Conservation (phyloP, 1,284 basidiomycete genomes). For the Leccinum fuscescens region DNA sequence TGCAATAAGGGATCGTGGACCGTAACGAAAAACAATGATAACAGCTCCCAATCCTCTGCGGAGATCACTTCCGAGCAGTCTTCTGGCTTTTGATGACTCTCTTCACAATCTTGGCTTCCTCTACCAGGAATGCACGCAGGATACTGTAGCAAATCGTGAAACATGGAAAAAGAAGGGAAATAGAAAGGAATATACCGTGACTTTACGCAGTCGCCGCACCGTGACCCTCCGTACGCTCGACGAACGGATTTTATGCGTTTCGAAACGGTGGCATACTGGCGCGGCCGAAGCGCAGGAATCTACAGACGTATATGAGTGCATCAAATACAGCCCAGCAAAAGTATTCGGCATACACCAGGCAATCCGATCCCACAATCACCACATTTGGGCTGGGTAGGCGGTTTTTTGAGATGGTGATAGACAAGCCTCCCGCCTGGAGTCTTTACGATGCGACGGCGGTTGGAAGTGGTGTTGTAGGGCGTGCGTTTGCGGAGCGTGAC, state of each 20-base stretch:
- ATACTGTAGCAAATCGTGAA: slow-evolving; percentile 57
- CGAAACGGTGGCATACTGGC: slow-evolving; percentile 89
- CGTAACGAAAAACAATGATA: slow-evolving; percentile 7
- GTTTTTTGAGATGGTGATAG: slow-evolving; percentile 90
- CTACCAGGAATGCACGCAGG: slow-evolving; percentile 97
- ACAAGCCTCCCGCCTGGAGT: slow-evolving; percentile 93
- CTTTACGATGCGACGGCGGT: slow-evolving; percentile 93
- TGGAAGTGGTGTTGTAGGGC: slow-evolving; percentile 98
- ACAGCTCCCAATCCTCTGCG: neutral
- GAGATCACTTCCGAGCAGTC: slow-evolving; percentile 27
- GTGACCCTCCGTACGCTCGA: slow-evolving; percentile 93
- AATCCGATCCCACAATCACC: slow-evolving; percentile 94
- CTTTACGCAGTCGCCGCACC: slow-evolving; percentile 91
- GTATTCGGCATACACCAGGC: slow-evolving; percentile 71
- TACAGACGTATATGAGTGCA: slow-evolving; percentile 31
- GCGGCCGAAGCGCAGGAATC: slow-evolving; percentile 91
- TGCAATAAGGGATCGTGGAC: slow-evolving; percentile 16
- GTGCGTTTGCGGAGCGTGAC: slow-evolving; percentile 99
- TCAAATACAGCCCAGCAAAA: neutral
- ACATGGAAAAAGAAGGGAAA: neutral
- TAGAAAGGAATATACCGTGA: slow-evolving; percentile 63
- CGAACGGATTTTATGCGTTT: slow-evolving; percentile 95
- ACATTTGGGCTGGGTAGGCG: slow-evolving; percentile 88
- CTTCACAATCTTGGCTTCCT: slow-evolving; percentile 99
- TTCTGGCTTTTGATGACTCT: slow-evolving; percentile 88